Evolutionary conservation across 1,284 basidiomycete genomes (phyloP), one percentile per base, ranked within the genome.

Genomic region (Meripilus lineatus): DNA sequence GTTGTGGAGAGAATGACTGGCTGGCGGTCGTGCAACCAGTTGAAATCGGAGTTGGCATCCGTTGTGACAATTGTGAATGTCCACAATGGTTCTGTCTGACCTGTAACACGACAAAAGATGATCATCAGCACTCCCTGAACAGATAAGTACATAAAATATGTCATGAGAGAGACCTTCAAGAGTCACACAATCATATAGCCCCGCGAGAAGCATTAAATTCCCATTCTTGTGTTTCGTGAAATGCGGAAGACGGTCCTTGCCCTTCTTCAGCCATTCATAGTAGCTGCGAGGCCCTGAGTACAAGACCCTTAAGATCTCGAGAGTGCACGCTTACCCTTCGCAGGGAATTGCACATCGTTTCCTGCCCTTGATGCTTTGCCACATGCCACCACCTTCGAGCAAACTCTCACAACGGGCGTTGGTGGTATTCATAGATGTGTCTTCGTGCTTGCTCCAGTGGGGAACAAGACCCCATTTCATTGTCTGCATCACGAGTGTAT

Each of bases 391-490:
- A 5, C 81, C 79, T 43, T 81, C 82, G 28, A 89, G 64, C 13
- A 98, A 71, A 26, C 82, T 86, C 62, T 97, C 94, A 7, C 82
- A 76, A 18, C 92, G 80, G 0, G 93, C 92, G 55, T 97, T 98
- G 51, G 90, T 95, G 0, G 93, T 94, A 54, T 79, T 89, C 45
- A 92, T 64, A 1, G 70, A 69, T 42, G 75, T 77, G 49, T 84
- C 77, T 43, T 84, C 78, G 32, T 83, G 75, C 58, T 91, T 92
- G 56, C 77, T 82, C 77, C 85, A 94, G 57, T 89, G 83, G 1
- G 90, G 90, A 2, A 93, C 77, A 2, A 97, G 71, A 1, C 93
- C 93, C 93, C 93, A 97, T 58, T 84, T 84, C 92, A 91, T 90
- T 4, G 81, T 78, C 24, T 86, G 82, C 51, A 87, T 57, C 10